phyloP scores from a whole-genome alignment of 225 moss, liverwort and hornwort species.

The Polytrichum formosum region DNA sequence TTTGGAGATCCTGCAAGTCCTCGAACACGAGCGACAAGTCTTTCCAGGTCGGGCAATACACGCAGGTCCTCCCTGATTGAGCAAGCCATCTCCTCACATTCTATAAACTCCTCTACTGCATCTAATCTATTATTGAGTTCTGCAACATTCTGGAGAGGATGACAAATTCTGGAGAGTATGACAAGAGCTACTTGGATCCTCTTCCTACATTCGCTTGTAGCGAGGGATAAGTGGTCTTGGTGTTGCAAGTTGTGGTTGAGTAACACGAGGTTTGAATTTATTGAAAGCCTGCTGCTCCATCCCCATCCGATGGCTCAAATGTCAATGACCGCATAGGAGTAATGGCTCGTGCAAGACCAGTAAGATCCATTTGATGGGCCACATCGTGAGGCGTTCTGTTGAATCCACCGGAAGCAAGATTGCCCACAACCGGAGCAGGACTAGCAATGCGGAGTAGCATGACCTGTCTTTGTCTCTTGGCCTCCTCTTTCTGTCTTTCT shows the following conservation, averaged over 20 bases:
- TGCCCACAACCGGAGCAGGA: no score
- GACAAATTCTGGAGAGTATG: conserved; percentile 63
- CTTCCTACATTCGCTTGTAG: conserved; percentile 65
- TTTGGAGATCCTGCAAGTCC: conserved; percentile 66
- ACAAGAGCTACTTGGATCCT: conserved; percentile 19
- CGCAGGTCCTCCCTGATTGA: conserved; percentile 51
- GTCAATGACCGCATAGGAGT: no score
- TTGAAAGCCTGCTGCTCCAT: neutral
- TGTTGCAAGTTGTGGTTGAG: conserved; percentile 9
- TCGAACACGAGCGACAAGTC: conserved; percentile 74
- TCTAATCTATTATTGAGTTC: conserved; percentile 68
- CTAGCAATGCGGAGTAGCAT: no score
- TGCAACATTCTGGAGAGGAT: conserved; percentile 67
- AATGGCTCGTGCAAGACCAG: no score
- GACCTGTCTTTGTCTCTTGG: no score
- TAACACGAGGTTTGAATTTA: conserved; percentile 35
- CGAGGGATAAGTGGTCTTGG: conserved; percentile 37
- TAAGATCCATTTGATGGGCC: no score
- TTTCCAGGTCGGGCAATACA: conserved; percentile 82
- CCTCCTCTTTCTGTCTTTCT: no score
- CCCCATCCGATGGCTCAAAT: no score
- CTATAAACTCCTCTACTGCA: conserved; percentile 71
- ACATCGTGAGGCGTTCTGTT: no score
- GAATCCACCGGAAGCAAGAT: no score
- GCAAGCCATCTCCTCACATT: conserved; percentile 52